phyloP scores from a whole-genome alignment of 192 early-diverging fungal species.

The Coemansia sp. region DNA sequence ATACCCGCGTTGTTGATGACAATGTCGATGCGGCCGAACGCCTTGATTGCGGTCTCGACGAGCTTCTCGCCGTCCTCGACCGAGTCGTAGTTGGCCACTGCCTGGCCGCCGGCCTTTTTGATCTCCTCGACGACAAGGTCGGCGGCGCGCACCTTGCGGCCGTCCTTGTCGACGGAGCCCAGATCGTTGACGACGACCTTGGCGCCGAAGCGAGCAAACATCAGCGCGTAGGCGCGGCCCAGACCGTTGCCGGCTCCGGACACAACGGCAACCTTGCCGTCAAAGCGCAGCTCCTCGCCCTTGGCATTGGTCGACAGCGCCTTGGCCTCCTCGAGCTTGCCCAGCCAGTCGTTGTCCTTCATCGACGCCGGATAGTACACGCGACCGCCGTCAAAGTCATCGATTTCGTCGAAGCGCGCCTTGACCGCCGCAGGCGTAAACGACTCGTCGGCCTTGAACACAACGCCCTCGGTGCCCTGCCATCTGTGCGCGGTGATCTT shows the following conservation, averaged over 20 bases:
- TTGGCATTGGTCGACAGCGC: conserved; percentile 59
- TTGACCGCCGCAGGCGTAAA: conserved; percentile 84
- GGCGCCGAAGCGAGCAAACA: conserved; percentile 84
- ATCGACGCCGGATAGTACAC: conserved; percentile 69
- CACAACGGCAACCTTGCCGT: conserved; percentile 79
- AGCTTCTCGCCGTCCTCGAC: conserved; percentile 96
- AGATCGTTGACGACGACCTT: conserved; percentile 92
- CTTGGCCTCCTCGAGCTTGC: conserved; percentile 74
- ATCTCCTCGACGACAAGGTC: conserved; percentile 87
- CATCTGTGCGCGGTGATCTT: conserved; percentile 88
- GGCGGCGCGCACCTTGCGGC: conserved; percentile 50
- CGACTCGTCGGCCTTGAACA: conserved; percentile 84
- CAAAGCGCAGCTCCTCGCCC: conserved; percentile 61
- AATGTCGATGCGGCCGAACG: conserved; percentile 76
- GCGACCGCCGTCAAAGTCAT: conserved; percentile 58
- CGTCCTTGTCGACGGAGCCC: conserved; percentile 57
- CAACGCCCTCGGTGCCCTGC: conserved; percentile 81
- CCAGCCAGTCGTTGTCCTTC: conserved; percentile 81
- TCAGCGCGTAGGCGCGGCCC: conserved; percentile 81
- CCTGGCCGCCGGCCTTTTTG: conserved; percentile 73
- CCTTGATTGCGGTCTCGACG: conserved; percentile 85
- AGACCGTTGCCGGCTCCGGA: conserved; percentile 93
- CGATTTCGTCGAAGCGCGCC: conserved; percentile 73
- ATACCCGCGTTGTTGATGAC: conserved; percentile 98
- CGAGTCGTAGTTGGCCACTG: conserved; percentile 89